Percentiles rank a stretch among this genome's conserved stretches.
Conservation (phyloP, 331 rosid genomes). For the Quercus tomentella region DNA sequence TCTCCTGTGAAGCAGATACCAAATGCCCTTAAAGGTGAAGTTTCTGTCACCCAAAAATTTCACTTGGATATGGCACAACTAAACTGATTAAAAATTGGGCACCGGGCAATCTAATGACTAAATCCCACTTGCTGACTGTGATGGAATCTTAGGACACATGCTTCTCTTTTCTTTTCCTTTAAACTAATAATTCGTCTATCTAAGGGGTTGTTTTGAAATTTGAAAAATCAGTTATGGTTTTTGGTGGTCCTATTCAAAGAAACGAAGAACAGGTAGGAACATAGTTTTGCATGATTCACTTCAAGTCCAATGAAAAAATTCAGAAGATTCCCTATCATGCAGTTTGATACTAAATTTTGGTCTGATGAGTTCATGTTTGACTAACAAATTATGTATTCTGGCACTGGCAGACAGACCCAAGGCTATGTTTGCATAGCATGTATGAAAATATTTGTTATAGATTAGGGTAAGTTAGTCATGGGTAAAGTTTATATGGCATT, state of each 20-base stretch:
- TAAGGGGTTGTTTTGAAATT: neutral
- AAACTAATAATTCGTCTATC: neutral
- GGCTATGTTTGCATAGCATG: neutral
- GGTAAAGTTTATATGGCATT: neutral
- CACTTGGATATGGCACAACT: neutral
- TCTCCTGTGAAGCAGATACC: slow-evolving; percentile 55
- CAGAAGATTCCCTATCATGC: neutral
- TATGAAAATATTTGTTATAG: neutral
- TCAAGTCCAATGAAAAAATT: neutral
- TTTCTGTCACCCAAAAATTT: slow-evolving; percentile 2
- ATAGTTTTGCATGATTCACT: neutral
- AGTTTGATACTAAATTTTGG: neutral
- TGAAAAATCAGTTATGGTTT: neutral
- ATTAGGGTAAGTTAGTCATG: neutral
- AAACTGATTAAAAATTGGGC: neutral
- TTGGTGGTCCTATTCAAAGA: neutral
- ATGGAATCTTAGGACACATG: neutral
- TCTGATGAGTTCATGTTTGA: neutral
- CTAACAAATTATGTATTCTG: neutral
- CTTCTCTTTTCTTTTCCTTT: neutral
- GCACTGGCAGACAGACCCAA: neutral
- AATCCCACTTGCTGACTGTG: neutral
- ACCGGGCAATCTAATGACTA: neutral
- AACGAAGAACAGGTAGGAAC: neutral
- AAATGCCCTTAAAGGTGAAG: slow-evolving; percentile 48